Conservation (phyloP, 1,284 basidiomycete species). For the Ceratobasidium sp. region DNA sequence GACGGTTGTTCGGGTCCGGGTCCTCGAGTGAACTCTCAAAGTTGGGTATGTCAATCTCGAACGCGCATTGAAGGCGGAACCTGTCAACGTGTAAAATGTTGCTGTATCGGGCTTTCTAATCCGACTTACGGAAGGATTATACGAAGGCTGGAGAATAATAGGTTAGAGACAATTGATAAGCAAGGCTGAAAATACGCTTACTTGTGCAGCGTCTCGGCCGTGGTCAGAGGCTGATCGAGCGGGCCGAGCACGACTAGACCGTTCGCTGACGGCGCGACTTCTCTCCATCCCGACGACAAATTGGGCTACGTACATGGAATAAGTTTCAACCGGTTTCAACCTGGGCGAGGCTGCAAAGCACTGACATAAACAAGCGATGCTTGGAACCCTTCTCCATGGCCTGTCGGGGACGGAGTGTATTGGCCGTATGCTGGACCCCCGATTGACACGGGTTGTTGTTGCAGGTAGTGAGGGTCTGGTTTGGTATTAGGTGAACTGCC, state of each 20-base stretch:
- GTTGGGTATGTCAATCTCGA: constrained; percentile 14
- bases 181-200: neutral
- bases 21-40: constrained; percentile 29
- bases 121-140: constrained; percentile 21
- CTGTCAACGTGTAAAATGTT: neutral
- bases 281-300: neutral
- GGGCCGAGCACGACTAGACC: neutral
- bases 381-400: neutral
- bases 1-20: constrained; percentile 31
- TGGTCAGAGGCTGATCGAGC: constrained; percentile 1
- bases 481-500: neutral
- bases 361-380: constrained; percentile 5
- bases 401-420: neutral
- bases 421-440: neutral
- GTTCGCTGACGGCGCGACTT: neutral
- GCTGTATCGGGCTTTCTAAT: no score
- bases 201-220: constrained; percentile 11
- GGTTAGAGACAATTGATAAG: neutral
- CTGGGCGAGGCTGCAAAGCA: neutral
- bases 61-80: constrained; percentile 26
- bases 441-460: neutral
- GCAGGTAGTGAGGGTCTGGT: neutral
- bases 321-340: neutral
- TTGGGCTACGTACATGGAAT: neutral
- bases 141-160: neutral